Percentiles rank a stretch among this genome's conserved stretches.
These are phyloP conservation scores for Dimargaris xerosporica DNA, from an alignment of 192 early-diverging fungal species.

Conservation along the genomic window DNA sequence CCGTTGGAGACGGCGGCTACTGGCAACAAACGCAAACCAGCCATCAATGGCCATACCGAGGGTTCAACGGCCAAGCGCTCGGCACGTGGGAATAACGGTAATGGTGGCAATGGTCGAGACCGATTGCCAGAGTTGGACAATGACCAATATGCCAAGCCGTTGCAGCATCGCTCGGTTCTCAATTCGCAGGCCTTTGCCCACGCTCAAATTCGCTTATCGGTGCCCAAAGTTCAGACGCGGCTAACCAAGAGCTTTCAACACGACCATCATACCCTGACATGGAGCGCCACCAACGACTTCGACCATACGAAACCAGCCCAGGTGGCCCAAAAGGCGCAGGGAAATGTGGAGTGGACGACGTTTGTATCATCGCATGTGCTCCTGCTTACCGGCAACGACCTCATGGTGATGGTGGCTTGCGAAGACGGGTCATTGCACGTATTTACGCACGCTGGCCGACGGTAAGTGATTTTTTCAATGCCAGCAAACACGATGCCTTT, in stretches of 20 bases:
- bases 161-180: background rate
- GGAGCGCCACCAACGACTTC: slow-evolving; percentile 2
- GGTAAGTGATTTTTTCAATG: no score
- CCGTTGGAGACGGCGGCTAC: slow-evolving; percentile 20
- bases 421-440: slow-evolving; percentile 48
- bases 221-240: slow-evolving; percentile 6
- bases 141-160: no score
- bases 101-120: no score
- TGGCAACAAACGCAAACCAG: slow-evolving; percentile 32
- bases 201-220: slow-evolving; percentile 3
- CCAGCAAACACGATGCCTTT: no score
- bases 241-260: background rate
- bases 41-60: slow-evolving; percentile 10
- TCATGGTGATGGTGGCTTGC: slow-evolving; percentile 43
- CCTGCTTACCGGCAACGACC: slow-evolving; percentile 38
- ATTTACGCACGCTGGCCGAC: slow-evolving; percentile 50
- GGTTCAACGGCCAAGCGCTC: slow-evolving; percentile 7
- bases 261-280: background rate
- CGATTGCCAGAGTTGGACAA: no score
- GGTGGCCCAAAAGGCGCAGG: slow-evolving; percentile 33
- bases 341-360: slow-evolving; percentile 38
- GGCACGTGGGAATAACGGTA: no score
- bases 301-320: slow-evolving; percentile 16
- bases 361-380: slow-evolving; percentile 38
- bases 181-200: slow-evolving; percentile 12